These are phyloP conservation scores for Entomortierella lignicola DNA, from an alignment of 192 early-diverging fungal genomes.

Conservation along the genomic window DNA sequence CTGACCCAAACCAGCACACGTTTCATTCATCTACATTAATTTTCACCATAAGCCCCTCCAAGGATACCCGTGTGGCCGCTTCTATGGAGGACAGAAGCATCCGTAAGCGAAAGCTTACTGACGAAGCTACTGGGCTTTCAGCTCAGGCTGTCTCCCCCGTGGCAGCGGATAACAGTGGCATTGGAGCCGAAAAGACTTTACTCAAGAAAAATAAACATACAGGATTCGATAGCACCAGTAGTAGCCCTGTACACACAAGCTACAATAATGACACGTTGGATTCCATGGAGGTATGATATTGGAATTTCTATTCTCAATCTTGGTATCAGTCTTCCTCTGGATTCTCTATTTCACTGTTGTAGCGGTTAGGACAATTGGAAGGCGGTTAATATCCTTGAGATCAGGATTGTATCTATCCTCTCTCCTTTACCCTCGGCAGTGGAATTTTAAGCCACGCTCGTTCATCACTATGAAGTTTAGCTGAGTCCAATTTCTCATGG, in stretches of 20 bases:
- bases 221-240: slow-evolving; percentile 15
- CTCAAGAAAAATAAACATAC: slow-evolving; percentile 25
- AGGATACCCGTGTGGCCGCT: slow-evolving; percentile 47
- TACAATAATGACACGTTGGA: slow-evolving; percentile 8
- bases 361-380: no score
- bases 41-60: slow-evolving; percentile 55
- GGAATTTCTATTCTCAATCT: neutral
- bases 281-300: slow-evolving; percentile 5
- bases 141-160: slow-evolving; percentile 9
- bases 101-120: slow-evolving; percentile 57
- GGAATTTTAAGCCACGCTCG: neutral
- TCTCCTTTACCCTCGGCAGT: neutral
- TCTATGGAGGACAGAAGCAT: slow-evolving; percentile 58
- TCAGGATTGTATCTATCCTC: neutral
- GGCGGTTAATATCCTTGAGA: no score
- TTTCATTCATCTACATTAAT: neutral
- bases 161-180: neutral
- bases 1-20: no score
- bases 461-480: neutral
- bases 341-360: neutral
- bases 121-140: slow-evolving; percentile 39
- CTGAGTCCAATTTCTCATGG: neutral
- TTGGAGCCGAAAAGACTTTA: neutral
- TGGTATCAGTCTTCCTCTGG: neutral
- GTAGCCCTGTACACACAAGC: neutral